These are phyloP conservation scores for Populus hybrid DNA, from an alignment of 441 rosid genomes.

Conservation along the genomic window DNA sequence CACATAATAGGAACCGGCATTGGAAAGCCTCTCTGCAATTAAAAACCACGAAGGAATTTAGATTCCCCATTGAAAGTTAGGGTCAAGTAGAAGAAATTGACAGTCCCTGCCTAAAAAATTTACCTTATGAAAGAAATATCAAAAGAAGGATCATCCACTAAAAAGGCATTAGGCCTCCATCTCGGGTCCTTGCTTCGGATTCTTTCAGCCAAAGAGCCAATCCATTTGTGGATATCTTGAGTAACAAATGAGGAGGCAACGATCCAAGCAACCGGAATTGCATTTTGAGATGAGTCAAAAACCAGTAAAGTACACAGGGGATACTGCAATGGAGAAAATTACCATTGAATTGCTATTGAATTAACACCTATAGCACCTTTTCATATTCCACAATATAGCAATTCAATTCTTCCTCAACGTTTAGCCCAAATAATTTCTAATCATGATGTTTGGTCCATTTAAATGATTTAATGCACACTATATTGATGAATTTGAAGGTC, in stretches of 20 bases:
- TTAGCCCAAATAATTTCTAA: slow-evolving; percentile 5
- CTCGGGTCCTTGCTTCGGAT: slow-evolving; percentile 43
- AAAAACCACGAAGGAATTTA: slow-evolving; percentile 17
- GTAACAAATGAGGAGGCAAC: slow-evolving; percentile 40
- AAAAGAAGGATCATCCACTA: slow-evolving; percentile 45
- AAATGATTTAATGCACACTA: neutral
- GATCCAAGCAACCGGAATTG: slow-evolving; percentile 60
- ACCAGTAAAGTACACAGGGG: slow-evolving; percentile 46
- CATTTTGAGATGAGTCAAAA: slow-evolving; percentile 46
- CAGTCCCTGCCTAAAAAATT: neutral
- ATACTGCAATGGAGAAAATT: slow-evolving; percentile 31
- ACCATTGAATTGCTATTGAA: slow-evolving; percentile 11
- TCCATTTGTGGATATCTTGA: slow-evolving; percentile 45
- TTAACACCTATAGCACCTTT: neutral
- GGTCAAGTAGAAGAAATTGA: slow-evolving; percentile 3
- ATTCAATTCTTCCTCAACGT: slow-evolving; percentile 6
- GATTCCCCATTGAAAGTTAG: slow-evolving; percentile 5
- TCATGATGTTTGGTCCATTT: neutral
- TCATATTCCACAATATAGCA: neutral
- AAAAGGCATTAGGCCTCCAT: slow-evolving; percentile 44
- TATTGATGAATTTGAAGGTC: neutral
- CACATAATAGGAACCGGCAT: slow-evolving; percentile 41
- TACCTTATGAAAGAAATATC: slow-evolving; percentile 43
- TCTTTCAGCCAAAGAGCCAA: slow-evolving; percentile 43
- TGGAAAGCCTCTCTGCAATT: slow-evolving; percentile 48